phyloP scores from a whole-genome alignment of 176 grass and related monocot genomes.

The Ampelocalamus luodianensis region DNA sequence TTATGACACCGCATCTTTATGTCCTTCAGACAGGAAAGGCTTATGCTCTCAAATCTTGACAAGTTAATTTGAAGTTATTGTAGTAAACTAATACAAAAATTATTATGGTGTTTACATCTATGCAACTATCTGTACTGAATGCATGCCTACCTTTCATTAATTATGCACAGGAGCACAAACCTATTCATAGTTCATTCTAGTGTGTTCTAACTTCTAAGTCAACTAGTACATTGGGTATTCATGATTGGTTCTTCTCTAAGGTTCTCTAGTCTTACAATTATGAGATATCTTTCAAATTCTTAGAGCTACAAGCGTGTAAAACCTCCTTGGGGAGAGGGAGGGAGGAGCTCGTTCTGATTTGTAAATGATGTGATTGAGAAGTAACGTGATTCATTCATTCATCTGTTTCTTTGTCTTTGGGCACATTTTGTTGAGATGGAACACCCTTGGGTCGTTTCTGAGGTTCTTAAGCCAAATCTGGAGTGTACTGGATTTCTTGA shows the following conservation, averaged over 20 bases:
- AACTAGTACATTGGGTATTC: not conserved
- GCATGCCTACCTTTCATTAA: not conserved
- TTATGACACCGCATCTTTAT: not conserved
- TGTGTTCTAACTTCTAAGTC: not conserved
- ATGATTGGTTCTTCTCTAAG: not conserved
- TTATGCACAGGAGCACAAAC: not conserved
- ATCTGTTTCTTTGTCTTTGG: constrained; percentile 42
- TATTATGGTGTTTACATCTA: not conserved
- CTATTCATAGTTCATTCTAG: not conserved
- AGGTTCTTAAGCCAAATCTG: constrained; percentile 84
- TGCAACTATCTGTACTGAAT: constrained; percentile 2
- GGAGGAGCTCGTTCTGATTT: constrained; percentile 8
- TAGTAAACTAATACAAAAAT: not conserved
- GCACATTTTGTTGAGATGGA: constrained; percentile 97
- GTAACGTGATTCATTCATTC: not conserved
- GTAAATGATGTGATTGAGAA: constrained; percentile 20
- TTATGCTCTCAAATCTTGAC: not conserved
- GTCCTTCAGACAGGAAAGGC: not conserved
- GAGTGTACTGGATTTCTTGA: constrained; percentile 85
- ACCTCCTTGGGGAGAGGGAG: not conserved
- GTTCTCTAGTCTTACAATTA: constrained; percentile 32
- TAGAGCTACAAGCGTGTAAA: constrained; percentile 11
- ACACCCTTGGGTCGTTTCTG: constrained; percentile 89
- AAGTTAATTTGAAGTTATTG: constrained; percentile 29
- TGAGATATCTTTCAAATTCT: constrained; percentile 25